These are phyloP conservation scores for Liriodendron chinense DNA, from an alignment of 164 flowering plant species.

Conservation along the genomic window DNA sequence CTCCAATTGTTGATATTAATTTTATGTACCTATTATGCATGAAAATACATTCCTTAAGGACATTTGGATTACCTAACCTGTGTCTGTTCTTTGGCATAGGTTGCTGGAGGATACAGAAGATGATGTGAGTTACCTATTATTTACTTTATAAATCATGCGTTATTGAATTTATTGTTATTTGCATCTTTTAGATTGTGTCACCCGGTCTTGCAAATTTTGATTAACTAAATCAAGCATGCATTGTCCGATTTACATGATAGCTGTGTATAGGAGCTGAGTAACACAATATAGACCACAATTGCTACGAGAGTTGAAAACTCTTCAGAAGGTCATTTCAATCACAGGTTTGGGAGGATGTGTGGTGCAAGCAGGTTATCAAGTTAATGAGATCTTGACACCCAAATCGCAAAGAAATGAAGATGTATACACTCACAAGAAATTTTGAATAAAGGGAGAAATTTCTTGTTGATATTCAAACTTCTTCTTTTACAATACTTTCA, in stretches of 20 bases:
- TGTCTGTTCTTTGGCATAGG: slow-evolving; percentile 36
- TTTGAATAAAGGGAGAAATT: too few relatives aligned
- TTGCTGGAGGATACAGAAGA: slow-evolving; percentile 98
- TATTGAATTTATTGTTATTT: background rate
- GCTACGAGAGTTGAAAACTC: too few relatives aligned
- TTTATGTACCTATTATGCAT: background rate
- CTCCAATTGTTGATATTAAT: background rate
- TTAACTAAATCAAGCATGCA: background rate
- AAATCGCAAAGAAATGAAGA: too few relatives aligned
- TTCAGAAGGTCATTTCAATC: too few relatives aligned
- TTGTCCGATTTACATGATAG: background rate
- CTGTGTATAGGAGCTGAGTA: too few relatives aligned
- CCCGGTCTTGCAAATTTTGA: background rate
- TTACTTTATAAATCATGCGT: background rate
- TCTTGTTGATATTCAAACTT: too few relatives aligned
- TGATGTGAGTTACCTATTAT: slow-evolving; percentile 43
- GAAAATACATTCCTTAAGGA: background rate
- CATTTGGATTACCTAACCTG: background rate
- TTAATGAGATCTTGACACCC: too few relatives aligned
- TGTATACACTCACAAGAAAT: too few relatives aligned
- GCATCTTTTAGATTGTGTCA: background rate
- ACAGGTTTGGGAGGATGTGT: too few relatives aligned
- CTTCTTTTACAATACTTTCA: too few relatives aligned
- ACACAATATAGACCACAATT: too few relatives aligned
- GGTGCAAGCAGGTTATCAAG: too few relatives aligned